Evolutionary conservation across 108 stramenopile genomes (phyloP), one percentile per base, ranked within the genome.

Genomic region (Skeletonema menzelii): DNA sequence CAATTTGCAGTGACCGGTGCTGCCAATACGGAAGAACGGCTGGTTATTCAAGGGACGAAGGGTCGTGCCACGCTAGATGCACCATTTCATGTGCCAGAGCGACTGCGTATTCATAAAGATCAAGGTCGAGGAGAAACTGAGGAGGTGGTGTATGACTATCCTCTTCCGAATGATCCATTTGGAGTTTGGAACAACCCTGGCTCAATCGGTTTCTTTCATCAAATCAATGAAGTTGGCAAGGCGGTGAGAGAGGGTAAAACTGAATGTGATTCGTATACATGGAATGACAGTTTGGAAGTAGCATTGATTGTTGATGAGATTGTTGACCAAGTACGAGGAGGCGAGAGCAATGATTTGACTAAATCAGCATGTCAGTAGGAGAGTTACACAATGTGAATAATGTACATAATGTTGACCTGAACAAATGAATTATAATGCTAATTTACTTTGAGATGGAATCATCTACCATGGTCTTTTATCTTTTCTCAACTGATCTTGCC

Each of bases 41-140:
- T 66, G 17, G 73, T 72, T 1, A 27, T 85, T 30, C 82, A 85
- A 63, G 85, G 85, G 7, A 83, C 78, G 2, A 63, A 83, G 56
- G 88, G 88, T 13, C 80, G 90, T 8, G 78, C 89, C 49, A 61
- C 80, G 14, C 27, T 91, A n/a, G 84, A 86, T 31, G 49, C 81
- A 11, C 88, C 88, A 8, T 80, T 82, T 22, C 90, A 91, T 56
- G 85, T 83, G 27, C 90, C 88, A 10, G 84, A 84, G 28, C 27
- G 62, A 13, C 56, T 91, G 8, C 60, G 77, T 30, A 67, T 91
- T 2, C 5, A 61, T 13, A 79, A 72, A 44, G 62, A 74, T 65
- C 27, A 59, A 27, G 87, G 88, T 6, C 71, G 88, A 56, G 85
- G 87, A 27, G 53, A 69, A 44, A 35, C 66, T 0, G 32, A 32